Conservation (phyloP, 345 rosid genomes). For the Eucalyptus caleyi region DNA sequence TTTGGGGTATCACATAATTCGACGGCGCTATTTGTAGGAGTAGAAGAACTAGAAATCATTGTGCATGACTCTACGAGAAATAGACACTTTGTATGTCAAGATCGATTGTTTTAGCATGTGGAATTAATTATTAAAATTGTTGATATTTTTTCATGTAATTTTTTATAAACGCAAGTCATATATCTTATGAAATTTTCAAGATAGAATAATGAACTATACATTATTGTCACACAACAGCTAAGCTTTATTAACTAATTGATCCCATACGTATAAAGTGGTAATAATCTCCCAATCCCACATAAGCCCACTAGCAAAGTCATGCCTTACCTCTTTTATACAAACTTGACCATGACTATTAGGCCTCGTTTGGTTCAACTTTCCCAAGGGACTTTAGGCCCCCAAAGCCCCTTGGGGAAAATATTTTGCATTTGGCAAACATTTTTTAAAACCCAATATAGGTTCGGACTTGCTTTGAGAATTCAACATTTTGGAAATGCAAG, state of each 20-base stretch:
- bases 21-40: fast-evolving
- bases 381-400: too few species aligned
- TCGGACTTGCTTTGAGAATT: fast-evolving
- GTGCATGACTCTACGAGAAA: too few species aligned
- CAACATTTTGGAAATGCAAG: too few species aligned
- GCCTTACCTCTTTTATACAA: neutral
- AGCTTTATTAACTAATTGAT: neutral
- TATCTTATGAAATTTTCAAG: neutral
- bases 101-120: neutral
- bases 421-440: too few species aligned
- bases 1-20: too few species aligned
- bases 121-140: neutral
- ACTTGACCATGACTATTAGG: neutral
- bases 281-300: neutral
- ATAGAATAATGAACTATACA: neutral
- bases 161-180: neutral
- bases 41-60: too few species aligned
- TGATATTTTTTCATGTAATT: neutral
- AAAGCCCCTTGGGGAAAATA: too few species aligned
- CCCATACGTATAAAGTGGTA: neutral
- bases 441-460: too few species aligned
- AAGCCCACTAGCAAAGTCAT: neutral
- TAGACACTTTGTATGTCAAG: too few species aligned
- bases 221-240: neutral
- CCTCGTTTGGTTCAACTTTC: too few species aligned